These are phyloP conservation scores for Tuber borchii DNA, from an alignment of 495 filamentous ascomycete genomes.

Conservation along the genomic window DNA sequence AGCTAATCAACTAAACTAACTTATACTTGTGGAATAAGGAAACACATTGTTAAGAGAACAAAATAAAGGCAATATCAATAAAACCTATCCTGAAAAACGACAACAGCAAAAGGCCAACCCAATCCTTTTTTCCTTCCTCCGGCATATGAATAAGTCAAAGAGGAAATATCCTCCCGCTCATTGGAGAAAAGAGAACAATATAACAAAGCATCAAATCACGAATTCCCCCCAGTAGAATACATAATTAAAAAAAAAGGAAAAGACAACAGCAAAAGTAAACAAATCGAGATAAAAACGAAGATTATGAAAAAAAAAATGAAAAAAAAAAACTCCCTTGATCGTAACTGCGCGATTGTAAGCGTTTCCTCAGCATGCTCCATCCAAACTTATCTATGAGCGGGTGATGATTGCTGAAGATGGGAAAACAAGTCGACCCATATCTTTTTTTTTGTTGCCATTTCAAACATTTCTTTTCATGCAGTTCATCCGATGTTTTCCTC, in stretches of 20 bases:
- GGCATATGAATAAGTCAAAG: background rate
- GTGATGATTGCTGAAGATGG: background rate
- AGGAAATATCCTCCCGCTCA: background rate
- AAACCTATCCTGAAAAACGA: background rate
- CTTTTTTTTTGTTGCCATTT: background rate
- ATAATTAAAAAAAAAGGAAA: conserved; percentile 20
- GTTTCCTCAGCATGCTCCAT: background rate
- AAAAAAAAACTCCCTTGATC: background rate
- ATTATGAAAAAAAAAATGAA: background rate
- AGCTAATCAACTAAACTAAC: background rate
- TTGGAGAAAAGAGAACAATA: background rate
- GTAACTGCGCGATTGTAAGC: background rate
- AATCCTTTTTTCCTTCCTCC: background rate
- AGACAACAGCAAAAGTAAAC: background rate
- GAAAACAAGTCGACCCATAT: background rate
- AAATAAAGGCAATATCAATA: background rate
- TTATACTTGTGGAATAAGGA: background rate
- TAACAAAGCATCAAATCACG: conserved; percentile 11
- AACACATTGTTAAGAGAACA: background rate
- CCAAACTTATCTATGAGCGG: background rate
- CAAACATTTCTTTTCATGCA: background rate
- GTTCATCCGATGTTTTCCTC: conserved; percentile 4
- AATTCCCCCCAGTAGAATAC: conserved; percentile 24
- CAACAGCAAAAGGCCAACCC: background rate
- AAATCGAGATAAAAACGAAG: background rate